Conservation (phyloP, 768 basidiomycete species). For the Hypholoma sublateritium region DNA sequence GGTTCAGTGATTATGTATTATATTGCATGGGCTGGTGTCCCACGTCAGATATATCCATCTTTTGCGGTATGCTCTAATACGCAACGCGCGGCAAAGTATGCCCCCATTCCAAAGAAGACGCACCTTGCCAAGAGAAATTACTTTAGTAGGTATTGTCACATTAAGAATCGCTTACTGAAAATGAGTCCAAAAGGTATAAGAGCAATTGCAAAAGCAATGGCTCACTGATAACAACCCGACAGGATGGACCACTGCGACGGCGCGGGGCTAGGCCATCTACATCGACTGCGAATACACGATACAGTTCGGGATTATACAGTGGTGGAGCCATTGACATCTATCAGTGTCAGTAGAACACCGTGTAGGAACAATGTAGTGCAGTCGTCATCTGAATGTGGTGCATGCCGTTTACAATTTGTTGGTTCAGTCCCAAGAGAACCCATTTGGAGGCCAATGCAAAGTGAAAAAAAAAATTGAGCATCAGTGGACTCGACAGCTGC, state of each 20-base stretch:
- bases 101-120: background rate
- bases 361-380: background rate
- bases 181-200: background rate
- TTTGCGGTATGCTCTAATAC: background rate
- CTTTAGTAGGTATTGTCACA: background rate
- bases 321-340: too few relatives aligned
- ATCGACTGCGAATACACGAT: too few relatives aligned
- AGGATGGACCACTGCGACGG: too few relatives aligned
- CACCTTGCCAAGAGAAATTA: background rate
- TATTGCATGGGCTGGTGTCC: background rate
- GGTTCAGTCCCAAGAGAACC: background rate
- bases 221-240: too few relatives aligned
- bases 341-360: too few relatives aligned
- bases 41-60: background rate
- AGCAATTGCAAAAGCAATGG: too few relatives aligned
- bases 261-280: too few relatives aligned
- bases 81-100: background rate
- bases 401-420: background rate
- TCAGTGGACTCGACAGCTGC: constrained; percentile 3
- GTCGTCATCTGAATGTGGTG: background rate
- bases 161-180: background rate
- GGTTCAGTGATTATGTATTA: background rate
- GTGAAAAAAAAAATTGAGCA: background rate
- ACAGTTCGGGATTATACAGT: too few relatives aligned
- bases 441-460: background rate